Percentiles rank a stretch among this genome's conserved stretches.
Evolutionary conservation across 1,139 yeast species (phyloP).

Genomic region (Suhomyces terraborum): DNA sequence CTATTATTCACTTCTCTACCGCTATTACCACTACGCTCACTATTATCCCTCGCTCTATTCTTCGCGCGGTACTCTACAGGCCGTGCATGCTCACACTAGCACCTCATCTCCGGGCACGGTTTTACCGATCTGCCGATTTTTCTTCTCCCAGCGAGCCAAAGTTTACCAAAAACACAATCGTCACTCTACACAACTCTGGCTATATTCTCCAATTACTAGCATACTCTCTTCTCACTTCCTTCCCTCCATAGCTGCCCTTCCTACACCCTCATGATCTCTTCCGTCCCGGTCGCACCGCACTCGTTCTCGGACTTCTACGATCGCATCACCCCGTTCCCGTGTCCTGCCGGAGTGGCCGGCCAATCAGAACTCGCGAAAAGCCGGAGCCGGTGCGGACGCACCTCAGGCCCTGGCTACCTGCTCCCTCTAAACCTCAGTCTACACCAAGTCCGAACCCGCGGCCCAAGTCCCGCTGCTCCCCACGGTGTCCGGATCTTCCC

Average conservation of each 20-base stretch:
- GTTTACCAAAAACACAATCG: not conserved
- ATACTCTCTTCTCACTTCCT: not conserved
- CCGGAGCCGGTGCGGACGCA: constrained; percentile 14
- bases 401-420: not conserved
- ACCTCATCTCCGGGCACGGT: not conserved
- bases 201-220: not conserved
- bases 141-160: not conserved
- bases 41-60: too few relatives aligned
- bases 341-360: constrained; percentile 5
- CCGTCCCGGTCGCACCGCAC: constrained; percentile 1
- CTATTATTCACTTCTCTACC: too few relatives aligned
- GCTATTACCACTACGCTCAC: too few relatives aligned
- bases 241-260: not conserved
- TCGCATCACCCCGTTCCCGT: constrained; percentile 2
- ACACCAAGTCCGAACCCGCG: not conserved
- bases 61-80: too few relatives aligned
- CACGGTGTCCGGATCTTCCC: not conserved
- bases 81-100: too few relatives aligned
- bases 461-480: not conserved
- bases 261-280: not conserved
- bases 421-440: not conserved
- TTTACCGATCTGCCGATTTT: not conserved
- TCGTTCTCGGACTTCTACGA: constrained; percentile 4
- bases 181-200: not conserved
- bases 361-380: constrained; percentile 8